Evolutionary conservation across 768 basidiomycete species (phyloP), one percentile per base, ranked within the genome.

Genomic region (Boletus rubropictus): DNA sequence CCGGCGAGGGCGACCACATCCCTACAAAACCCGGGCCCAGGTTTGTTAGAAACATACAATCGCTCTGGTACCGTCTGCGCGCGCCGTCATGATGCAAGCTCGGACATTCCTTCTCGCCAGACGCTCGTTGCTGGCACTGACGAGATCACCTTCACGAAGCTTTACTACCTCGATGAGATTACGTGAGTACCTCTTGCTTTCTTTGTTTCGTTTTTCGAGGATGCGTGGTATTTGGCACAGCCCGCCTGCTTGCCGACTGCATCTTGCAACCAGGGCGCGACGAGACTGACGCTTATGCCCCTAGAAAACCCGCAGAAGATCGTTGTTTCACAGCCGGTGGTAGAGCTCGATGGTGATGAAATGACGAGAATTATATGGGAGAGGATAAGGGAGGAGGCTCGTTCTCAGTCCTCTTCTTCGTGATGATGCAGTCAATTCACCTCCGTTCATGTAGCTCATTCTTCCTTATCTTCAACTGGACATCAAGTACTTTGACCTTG

Each of bases 341-440:
- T 96, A 39, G 93, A 96, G 71, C 80, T 97, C 43, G 93, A 97
- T 66, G 93, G 93, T 39, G 94, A 96, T 69, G 95, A 99, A 72
- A 98, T 98, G 95, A 99, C 95, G 28, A 77, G 95, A 56, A 96
- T 99, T 61, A 99, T 98, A 66, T 97, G 90, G 92, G 93, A 92
- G 80, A 92, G 92, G 76, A 93, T 94, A 62, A 77, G 89, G 48
- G 88, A 96, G 60, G 91, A 96, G 81, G 92, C 91, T 47, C 50
- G 79, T 69, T 20, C 41, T 44, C 34, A 1, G 34, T 18, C 42
- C 28, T 31, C 18, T 20, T 48, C 14, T 22, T 29, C 42, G 21
- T 28, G 35, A 24, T 38, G 34, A 36, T 12, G 17, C 34, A 7
- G 21, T 36, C 17, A 7, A 42, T n/a, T 54, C 8, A 49, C 21